These are phyloP conservation scores for Leccinum longicurvipes DNA, from an alignment of 768 basidiomycete genomes.

Conservation along the genomic window DNA sequence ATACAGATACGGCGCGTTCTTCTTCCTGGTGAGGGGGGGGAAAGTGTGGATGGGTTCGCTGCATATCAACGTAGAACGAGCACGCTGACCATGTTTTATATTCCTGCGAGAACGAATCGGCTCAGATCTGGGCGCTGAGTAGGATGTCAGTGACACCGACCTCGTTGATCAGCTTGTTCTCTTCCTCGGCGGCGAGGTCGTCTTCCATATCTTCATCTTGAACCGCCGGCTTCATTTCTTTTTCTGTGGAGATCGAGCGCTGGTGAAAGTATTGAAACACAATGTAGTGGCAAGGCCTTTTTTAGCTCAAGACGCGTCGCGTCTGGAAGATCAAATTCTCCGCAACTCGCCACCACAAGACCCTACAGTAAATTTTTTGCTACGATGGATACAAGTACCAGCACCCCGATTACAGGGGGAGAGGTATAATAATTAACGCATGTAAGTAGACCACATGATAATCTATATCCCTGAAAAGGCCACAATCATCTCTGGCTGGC, in stretches of 20 bases:
- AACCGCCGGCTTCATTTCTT: constrained; percentile 44
- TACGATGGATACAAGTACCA: background rate
- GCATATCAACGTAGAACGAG: background rate
- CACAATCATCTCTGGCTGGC: background rate
- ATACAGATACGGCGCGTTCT: constrained; percentile 96
- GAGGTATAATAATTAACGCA: background rate
- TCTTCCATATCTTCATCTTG: constrained; percentile 70
- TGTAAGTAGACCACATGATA: background rate
- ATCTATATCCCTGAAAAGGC: background rate
- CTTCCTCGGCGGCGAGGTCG: constrained; percentile 78
- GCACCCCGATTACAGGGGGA: background rate
- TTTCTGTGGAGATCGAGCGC: constrained; percentile 12
- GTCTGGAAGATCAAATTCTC: constrained; percentile 4
- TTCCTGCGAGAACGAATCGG: constrained; percentile 45
- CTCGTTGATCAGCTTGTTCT: constrained; percentile 87
- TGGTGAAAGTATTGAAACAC: background rate
- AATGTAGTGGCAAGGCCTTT: background rate
- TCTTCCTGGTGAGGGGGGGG: constrained; percentile 59
- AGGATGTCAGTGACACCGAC: constrained; percentile 37
- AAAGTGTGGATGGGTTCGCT: background rate
- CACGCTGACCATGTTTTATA: constrained; percentile 76
- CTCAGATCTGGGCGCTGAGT: constrained; percentile 8
- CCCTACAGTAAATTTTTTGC: background rate
- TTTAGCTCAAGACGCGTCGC: constrained; percentile 26
- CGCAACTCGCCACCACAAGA: background rate